Base-by-base conservation (phyloP, 441 rosid genomes). In the Pelargonium australe region DNA sequence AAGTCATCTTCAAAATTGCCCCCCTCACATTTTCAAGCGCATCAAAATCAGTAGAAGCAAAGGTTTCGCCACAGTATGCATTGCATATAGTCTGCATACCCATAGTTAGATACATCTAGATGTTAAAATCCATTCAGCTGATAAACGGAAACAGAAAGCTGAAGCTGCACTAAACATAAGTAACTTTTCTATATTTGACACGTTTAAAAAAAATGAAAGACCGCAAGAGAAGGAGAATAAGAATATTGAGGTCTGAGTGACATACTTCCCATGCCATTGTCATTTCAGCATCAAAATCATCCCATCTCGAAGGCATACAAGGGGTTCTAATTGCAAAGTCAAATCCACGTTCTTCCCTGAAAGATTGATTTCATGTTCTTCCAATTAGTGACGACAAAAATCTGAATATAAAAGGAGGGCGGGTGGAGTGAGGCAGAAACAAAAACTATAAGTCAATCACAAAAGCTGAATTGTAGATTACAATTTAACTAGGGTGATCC, bases 251-350 rank as follows among this genome's bases (percentile, higher is more conserved):
- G 67, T 74, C 70, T 64, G 63, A 68, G 69, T 66, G 72, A 79
- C 88, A 78, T 84, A 95, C 99, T 79, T 90, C 96, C 99, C 99
- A 95, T 55, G 99, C 93, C 71, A 76, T 64, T 67, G 86, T 78
- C 98, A 95, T 92, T 83, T 95, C 99, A 58, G 84, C 80, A 75
- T 87, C 91, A 77, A 89, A 92, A 20, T 89, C 97, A 60, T 90
- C 89, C 99, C 98, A 95, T 81, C 99, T 92, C 65, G 87, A 76
- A 70, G 99, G 98, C 2, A 90, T 90, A 71, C 98, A 95, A 68
- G 99, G 99, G 69, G 99, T 95, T 84, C 96, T 80, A 72, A 95
- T 89, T 40, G 98, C 88, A 68, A 92, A 95, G 78, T 95, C 96
- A 74, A 74, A 87, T 73, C 96, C 99, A 65, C 61, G 81, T 63